Conservation (phyloP, 345 rosid genomes). For the Linum trigynum region DNA sequence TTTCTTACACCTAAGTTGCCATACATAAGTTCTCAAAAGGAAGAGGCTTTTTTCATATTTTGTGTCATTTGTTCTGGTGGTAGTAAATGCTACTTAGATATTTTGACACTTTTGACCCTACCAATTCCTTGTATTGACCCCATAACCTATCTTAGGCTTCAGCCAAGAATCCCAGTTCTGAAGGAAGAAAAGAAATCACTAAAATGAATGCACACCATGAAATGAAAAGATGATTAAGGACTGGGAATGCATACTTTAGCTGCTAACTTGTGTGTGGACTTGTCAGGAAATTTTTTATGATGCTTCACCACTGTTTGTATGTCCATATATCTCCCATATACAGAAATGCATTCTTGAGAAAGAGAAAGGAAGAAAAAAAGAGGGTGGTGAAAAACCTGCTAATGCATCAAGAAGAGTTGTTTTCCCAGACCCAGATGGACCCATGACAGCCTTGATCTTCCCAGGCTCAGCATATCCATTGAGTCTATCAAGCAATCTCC, state of each 20-base stretch:
- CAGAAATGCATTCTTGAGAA: background rate
- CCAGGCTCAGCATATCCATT: constrained; percentile 87
- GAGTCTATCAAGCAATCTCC: constrained; percentile 69
- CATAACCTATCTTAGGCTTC: background rate
- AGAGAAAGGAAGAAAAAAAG: background rate
- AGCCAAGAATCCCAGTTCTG: background rate
- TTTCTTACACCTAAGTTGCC: too few species aligned
- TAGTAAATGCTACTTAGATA: too few species aligned
- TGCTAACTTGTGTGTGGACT: too few species aligned
- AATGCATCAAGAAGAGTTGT: constrained; percentile 87
- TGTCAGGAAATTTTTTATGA: background rate
- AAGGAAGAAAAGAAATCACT: background rate
- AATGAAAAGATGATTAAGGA: background rate
- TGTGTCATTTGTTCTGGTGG: too few species aligned
- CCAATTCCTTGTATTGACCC: background rate
- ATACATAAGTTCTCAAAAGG: too few species aligned
- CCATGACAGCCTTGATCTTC: constrained; percentile 91
- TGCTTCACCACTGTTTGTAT: background rate
- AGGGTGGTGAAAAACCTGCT: constrained; percentile 41
- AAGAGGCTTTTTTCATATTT: too few species aligned
- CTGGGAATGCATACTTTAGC: background rate
- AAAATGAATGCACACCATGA: background rate
- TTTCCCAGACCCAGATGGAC: constrained; percentile 96
- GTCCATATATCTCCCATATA: background rate
- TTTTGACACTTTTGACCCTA: background rate